A percentile compares a stretch with the other conserved stretches of the same genome.
phyloP scores from a whole-genome alignment of 1,139 yeast genomes.

The Pichia sp. region DNA sequence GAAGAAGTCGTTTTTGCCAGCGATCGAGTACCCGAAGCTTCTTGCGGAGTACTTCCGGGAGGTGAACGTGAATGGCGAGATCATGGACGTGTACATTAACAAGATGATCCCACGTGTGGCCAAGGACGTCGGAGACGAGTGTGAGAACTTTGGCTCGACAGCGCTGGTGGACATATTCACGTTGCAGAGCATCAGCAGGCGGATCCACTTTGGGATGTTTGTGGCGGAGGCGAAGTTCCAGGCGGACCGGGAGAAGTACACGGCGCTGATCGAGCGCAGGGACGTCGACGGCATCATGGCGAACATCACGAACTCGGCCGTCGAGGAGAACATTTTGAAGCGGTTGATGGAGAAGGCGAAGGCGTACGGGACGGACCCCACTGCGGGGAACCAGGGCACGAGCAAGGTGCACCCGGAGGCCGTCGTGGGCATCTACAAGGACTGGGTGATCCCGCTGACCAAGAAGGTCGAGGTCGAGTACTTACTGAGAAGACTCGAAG shows the following conservation, averaged over 20 bases:
- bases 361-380: conserved; percentile 86
- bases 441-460: conserved; percentile 87
- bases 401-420: conserved; percentile 78
- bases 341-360: conserved; percentile 76
- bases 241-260: conserved; percentile 60
- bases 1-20: conserved; percentile 67
- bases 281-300: conserved; percentile 73
- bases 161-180: conserved; percentile 81
- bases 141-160: conserved; percentile 84
- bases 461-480: conserved; percentile 94
- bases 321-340: conserved; percentile 77
- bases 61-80: conserved; percentile 68
- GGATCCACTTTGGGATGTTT: conserved; percentile 95
- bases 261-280: conserved; percentile 55
- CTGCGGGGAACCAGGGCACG: conserved; percentile 63
- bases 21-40: conserved; percentile 71
- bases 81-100: conserved; percentile 62
- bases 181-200: conserved; percentile 82
- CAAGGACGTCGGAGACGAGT: conserved; percentile 67
- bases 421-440: conserved; percentile 77
- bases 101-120: conserved; percentile 72
- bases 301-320: conserved; percentile 81
- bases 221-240: conserved; percentile 93
- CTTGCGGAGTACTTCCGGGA: conserved; percentile 71
- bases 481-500: conserved; percentile 75